Percentiles rank a stretch among this genome's conserved stretches.
phyloP scores from a whole-genome alignment of 2,329 filamentous ascomycete species.

The Sordariomycetes sp. region DNA sequence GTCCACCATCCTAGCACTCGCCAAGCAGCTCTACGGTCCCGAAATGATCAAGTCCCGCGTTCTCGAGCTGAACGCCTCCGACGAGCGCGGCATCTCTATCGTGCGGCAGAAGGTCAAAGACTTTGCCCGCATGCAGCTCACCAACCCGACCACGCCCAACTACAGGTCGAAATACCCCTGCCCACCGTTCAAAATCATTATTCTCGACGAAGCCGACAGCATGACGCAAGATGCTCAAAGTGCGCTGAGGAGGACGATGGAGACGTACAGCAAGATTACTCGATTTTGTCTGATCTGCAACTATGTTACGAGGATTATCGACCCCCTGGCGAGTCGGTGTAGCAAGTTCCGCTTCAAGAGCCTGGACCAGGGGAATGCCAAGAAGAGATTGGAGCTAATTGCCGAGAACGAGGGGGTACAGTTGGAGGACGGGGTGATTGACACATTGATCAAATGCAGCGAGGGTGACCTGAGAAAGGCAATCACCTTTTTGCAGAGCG shows the following conservation, averaged over 20 bases:
- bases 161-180: slow-evolving; percentile 73
- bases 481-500: slow-evolving; percentile 92
- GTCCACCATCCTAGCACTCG: slow-evolving; percentile 90
- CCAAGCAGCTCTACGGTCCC: slow-evolving; percentile 94
- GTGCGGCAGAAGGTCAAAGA: slow-evolving; percentile 97
- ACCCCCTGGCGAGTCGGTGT: slow-evolving; percentile 86
- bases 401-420: slow-evolving; percentile 67
- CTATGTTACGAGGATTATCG: slow-evolving; percentile 96
- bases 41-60: slow-evolving; percentile 88
- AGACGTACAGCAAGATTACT: slow-evolving; percentile 94
- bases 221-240: slow-evolving; percentile 99
- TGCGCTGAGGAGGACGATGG: slow-evolving; percentile 90
- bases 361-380: slow-evolving; percentile 78
- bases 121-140: slow-evolving; percentile 92
- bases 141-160: slow-evolving; percentile 63
- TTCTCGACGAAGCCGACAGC: slow-evolving; percentile 94
- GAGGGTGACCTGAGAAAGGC: slow-evolving; percentile 94
- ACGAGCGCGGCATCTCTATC: slow-evolving; percentile 95
- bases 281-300: slow-evolving; percentile 97
- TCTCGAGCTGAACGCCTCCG: slow-evolving; percentile 98
- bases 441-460: slow-evolving; percentile 76
- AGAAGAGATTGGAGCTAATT: slow-evolving; percentile 71
- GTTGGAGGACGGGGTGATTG: slow-evolving; percentile 70
- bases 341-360: slow-evolving; percentile 98
- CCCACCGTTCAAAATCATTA: slow-evolving; percentile 97